Percentiles rank a stretch among this genome's conserved stretches.
Conservation (phyloP, 805 yeast species). For the Cyberlindnera xylosilytica region DNA sequence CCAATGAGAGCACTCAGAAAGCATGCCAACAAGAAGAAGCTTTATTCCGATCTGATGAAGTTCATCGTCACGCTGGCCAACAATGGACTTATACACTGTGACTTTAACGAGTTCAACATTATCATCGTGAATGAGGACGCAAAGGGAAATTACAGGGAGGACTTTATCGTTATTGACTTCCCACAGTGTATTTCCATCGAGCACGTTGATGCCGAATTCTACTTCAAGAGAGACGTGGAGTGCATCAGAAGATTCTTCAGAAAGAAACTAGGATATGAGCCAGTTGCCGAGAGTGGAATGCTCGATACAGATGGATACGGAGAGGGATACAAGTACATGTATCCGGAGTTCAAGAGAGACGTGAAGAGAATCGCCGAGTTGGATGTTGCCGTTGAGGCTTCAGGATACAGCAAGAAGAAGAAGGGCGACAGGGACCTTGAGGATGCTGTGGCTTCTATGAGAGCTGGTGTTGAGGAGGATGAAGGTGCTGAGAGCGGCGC, state of each 20-base stretch:
- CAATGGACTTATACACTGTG: slow-evolving; percentile 94
- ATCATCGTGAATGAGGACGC: slow-evolving; percentile 69
- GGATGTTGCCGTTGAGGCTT: slow-evolving; percentile 88
- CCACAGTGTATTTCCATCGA: slow-evolving; percentile 96
- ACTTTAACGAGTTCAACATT: slow-evolving; percentile 94
- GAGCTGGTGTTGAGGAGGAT: slow-evolving; percentile 39
- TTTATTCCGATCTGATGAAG: slow-evolving; percentile 83
- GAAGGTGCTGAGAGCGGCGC: slow-evolving; percentile 23
- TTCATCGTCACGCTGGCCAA: slow-evolving; percentile 82
- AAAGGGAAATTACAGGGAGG: slow-evolving; percentile 47
- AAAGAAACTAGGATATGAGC: slow-evolving; percentile 71
- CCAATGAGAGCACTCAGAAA: slow-evolving; percentile 82
- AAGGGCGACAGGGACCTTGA: slow-evolving; percentile 66
- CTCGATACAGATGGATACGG: slow-evolving; percentile 78
- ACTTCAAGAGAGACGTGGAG: slow-evolving; percentile 89
- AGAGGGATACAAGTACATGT: slow-evolving; percentile 70
- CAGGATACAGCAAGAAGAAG: slow-evolving; percentile 69
- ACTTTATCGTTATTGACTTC: slow-evolving; percentile 92
- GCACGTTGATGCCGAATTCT: slow-evolving; percentile 83
- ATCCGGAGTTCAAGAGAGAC: slow-evolving; percentile 79
- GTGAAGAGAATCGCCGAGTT: slow-evolving; percentile 63
- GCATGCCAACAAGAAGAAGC: slow-evolving; percentile 63
- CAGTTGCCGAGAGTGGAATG: slow-evolving; percentile 66
- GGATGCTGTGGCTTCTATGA: slow-evolving; percentile 66
- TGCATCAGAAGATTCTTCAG: slow-evolving; percentile 83